A percentile compares a stretch with the other conserved stretches of the same genome.
phyloP scores from a whole-genome alignment of 1,284 basidiomycete species.

The Tilletia horrida region DNA sequence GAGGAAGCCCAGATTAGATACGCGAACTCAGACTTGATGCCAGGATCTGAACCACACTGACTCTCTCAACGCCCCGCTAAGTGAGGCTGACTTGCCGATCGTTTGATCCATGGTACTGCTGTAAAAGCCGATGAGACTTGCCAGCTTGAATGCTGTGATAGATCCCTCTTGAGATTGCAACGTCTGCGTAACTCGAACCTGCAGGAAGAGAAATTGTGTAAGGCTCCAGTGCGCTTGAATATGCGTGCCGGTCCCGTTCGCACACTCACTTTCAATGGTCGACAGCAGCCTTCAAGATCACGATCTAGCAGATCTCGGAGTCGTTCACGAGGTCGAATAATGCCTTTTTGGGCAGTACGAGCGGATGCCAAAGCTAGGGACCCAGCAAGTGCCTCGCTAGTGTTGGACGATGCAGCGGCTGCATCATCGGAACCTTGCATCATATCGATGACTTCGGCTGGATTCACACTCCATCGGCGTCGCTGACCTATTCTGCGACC shows the following conservation, averaged over 20 bases:
- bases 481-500: conserved; percentile 21
- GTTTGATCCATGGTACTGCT: conserved; percentile 85
- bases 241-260: not conserved
- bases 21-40: conserved; percentile 22
- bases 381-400: not conserved
- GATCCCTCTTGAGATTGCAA: conserved; percentile 86
- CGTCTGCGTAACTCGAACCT: conserved; percentile 86
- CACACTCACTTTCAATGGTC: conserved; percentile 59
- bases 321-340: conserved; percentile 14
- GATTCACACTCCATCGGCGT: conserved; percentile 16
- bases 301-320: conserved; percentile 78
- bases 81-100: conserved; percentile 73
- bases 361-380: not conserved
- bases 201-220: not conserved
- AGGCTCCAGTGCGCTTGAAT: not conserved
- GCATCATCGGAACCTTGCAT: not conserved
- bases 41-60: not conserved
- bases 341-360: not conserved
- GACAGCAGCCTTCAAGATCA: conserved; percentile 76
- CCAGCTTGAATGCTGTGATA: conserved; percentile 83
- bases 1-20: not conserved
- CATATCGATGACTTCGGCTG: conserved; percentile 14
- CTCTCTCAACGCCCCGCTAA: conserved; percentile 77
- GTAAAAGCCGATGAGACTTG: conserved; percentile 92
- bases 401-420: not conserved